Conservation (phyloP, 305 asterid species). For the Solanum hybrid region DNA sequence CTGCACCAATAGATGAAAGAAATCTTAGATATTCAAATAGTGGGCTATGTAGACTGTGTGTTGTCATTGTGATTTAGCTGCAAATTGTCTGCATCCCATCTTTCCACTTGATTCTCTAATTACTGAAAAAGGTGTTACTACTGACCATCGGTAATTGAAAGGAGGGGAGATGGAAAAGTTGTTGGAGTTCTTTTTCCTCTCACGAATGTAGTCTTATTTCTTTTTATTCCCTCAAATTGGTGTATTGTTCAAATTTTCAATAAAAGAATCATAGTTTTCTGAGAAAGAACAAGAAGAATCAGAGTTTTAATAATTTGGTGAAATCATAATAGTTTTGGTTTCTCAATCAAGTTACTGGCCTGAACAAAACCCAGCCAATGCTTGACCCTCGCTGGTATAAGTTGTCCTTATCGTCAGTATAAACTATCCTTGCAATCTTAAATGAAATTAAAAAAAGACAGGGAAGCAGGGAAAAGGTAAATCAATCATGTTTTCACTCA, state of each 20-base stretch:
- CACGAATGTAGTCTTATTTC: not conserved
- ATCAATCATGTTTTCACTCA: not conserved
- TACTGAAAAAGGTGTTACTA: not conserved
- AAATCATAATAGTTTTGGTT: not conserved
- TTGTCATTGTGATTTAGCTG: not conserved
- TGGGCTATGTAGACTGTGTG: not conserved
- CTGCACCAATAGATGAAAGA: not conserved
- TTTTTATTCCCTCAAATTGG: not conserved
- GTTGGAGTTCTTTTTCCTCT: not conserved
- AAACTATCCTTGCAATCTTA: not conserved
- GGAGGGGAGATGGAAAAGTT: not conserved
- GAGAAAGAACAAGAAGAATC: not conserved
- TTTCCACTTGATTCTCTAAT: not conserved
- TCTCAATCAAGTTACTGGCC: not conserved
- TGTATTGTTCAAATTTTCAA: not conserved
- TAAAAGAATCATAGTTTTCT: not conserved
- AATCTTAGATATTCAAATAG: not conserved
- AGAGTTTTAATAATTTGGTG: not conserved
- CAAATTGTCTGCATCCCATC: not conserved
- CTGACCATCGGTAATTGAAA: not conserved
- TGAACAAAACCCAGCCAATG: not conserved
- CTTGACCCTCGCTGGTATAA: not conserved
- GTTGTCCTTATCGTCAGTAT: not conserved
- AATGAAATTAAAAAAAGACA: not conserved
- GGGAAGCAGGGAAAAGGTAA: not conserved